These are phyloP conservation scores for Pseudozyma thailandica DNA, from an alignment of 1,284 basidiomycete species.

Conservation along the genomic window DNA sequence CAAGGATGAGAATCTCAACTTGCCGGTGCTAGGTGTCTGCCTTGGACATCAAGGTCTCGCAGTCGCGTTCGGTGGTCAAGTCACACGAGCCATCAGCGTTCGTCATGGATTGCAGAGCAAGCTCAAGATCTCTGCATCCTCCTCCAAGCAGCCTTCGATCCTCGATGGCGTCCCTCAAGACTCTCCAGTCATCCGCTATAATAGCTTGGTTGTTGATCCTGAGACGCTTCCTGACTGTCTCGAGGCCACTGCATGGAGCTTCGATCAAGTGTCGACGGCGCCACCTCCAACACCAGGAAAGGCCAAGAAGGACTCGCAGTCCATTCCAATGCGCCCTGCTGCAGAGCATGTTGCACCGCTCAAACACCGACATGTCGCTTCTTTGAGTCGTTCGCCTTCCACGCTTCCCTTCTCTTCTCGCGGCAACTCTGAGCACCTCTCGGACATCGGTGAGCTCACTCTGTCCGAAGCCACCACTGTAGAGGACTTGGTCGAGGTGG, in stretches of 20 bases:
- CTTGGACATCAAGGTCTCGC: conserved; percentile 91
- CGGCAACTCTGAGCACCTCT: conserved; percentile 27
- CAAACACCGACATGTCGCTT: conserved; percentile 32
- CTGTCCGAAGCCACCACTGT: conserved; percentile 30
- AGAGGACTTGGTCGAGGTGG: conserved; percentile 11
- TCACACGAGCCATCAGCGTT: conserved; percentile 43
- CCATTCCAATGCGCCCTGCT: neutral
- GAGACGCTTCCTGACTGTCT: conserved; percentile 69
- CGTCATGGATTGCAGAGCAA: conserved; percentile 56
- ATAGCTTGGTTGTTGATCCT: conserved; percentile 71
- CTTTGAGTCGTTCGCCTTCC: conserved; percentile 32
- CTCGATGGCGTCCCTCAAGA: conserved; percentile 73
- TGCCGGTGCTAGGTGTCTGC: conserved; percentile 88
- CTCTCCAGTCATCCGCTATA: conserved; percentile 84
- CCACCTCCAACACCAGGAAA: conserved; percentile 35
- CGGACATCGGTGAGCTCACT: conserved; percentile 21
- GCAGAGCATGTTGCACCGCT: conserved; percentile 11
- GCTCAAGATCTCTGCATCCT: conserved; percentile 22
- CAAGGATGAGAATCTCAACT: conserved; percentile 50
- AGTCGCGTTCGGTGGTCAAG: conserved; percentile 77
- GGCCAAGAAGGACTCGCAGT: conserved; percentile 5
- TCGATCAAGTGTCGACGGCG: conserved; percentile 34
- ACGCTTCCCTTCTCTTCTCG: conserved; percentile 29
- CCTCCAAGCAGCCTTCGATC: conserved; percentile 70
- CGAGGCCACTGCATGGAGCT: conserved; percentile 69